Evolutionary conservation across 2,329 filamentous ascomycete species (phyloP).

Genomic region (Colletotrichum coccodes): DNA sequence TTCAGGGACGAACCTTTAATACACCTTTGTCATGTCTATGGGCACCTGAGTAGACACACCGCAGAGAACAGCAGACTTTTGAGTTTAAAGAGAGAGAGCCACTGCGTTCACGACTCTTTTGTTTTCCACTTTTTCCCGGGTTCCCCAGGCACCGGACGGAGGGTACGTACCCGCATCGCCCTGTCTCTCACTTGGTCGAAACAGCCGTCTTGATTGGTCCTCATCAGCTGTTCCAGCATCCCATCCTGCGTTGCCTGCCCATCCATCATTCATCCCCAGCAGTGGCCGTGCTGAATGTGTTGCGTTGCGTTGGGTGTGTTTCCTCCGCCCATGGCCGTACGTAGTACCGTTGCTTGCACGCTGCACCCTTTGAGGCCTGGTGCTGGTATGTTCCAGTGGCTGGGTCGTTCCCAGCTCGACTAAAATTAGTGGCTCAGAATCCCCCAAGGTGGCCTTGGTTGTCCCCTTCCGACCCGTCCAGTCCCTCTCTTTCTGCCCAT

Average conservation of each 20-base stretch:
- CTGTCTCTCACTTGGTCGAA: constrained; percentile 17
- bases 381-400: constrained; percentile 26
- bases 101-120: constrained; percentile 18
- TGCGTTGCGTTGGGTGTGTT: neutral
- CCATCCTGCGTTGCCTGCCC: neutral
- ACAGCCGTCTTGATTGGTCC: constrained; percentile 21
- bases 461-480: neutral
- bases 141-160: constrained; percentile 25
- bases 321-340: neutral
- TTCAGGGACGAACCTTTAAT: constrained; percentile 16
- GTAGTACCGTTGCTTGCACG: neutral
- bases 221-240: neutral
- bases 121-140: constrained; percentile 24
- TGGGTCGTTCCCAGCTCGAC: constrained; percentile 31
- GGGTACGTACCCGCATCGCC: constrained; percentile 17
- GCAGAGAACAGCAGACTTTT: constrained; percentile 13
- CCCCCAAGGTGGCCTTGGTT: constrained; percentile 13
- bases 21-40: constrained; percentile 21
- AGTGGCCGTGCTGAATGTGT: constrained; percentile 10
- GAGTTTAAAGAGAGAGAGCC: constrained; percentile 3
- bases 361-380: constrained; percentile 8
- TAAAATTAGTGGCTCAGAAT: constrained; percentile 32
- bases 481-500: neutral
- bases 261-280: neutral
- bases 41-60: neutral